phyloP scores from a whole-genome alignment of 73 alveolate species.

The Urostyla sp. region DNA sequence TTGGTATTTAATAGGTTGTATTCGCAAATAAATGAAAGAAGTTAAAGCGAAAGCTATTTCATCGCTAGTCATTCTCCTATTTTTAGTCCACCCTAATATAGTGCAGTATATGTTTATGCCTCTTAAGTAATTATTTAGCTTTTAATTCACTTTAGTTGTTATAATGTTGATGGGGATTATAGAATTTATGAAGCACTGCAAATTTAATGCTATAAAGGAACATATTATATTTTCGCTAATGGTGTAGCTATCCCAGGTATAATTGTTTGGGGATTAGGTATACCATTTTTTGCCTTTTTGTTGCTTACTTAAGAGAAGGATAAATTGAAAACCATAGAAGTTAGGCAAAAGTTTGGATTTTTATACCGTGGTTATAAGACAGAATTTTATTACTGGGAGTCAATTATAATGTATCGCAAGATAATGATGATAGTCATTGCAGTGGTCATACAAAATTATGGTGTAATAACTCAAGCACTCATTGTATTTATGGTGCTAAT shows the following conservation, averaged over 20 bases:
- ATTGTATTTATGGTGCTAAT: constrained; percentile 53
- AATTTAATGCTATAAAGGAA: constrained; percentile 51
- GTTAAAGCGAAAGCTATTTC: constrained; percentile 38
- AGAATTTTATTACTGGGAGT: constrained; percentile 74
- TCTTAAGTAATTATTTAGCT: constrained; percentile 41
- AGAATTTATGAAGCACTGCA: constrained; percentile 44
- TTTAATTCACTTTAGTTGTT: constrained; percentile 42
- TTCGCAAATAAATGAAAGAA: no score
- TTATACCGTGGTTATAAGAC: constrained; percentile 69
- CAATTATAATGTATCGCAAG: constrained; percentile 53
- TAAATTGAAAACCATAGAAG: constrained; percentile 3
- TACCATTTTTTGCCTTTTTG: constrained; percentile 57
- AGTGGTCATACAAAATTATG: constrained; percentile 29
- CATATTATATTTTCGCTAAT: constrained; percentile 25
- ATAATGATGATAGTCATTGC: constrained; percentile 57
- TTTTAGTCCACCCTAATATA: constrained; percentile 70
- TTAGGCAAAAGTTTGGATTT: constrained; percentile 72
- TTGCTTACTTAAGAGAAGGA: constrained; percentile 11
- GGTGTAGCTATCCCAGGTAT: constrained; percentile 63
- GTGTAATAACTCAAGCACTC: constrained; percentile 65
- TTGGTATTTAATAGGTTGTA: no score
- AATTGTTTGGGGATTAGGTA: constrained; percentile 72
- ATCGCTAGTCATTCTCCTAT: constrained; percentile 58
- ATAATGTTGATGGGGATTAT: constrained; percentile 43
- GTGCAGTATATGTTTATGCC: constrained; percentile 65